Evolutionary conservation across 768 basidiomycete species (phyloP).

Genomic region (Termitomyces sp.): DNA sequence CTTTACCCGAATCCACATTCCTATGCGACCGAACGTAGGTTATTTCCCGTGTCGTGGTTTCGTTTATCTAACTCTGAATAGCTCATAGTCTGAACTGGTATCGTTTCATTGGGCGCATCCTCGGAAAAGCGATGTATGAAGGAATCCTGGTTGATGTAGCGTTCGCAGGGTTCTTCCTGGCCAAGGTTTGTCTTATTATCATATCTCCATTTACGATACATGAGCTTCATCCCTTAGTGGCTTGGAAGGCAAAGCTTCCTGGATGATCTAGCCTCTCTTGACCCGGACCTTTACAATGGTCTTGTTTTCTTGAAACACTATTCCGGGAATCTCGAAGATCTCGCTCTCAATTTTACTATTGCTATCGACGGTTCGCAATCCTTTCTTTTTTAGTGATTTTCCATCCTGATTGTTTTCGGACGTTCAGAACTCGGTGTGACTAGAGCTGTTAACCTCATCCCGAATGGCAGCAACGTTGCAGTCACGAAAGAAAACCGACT

Average conservation of each 20-base stretch:
- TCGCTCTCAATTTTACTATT: slow-evolving; percentile 87
- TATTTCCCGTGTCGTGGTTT: not conserved
- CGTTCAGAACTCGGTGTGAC: slow-evolving; percentile 76
- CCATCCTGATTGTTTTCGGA: not conserved
- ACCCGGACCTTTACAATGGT: slow-evolving; percentile 90
- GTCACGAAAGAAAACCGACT: slow-evolving; percentile 89
- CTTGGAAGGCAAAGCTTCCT: slow-evolving; percentile 88
- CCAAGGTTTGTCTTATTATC: slow-evolving; percentile 62
- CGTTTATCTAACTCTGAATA: slow-evolving; percentile 23
- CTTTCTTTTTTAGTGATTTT: not conserved
- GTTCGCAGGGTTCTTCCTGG: slow-evolving; percentile 93
- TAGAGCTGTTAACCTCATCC: slow-evolving; percentile 73
- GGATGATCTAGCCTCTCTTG: slow-evolving; percentile 89
- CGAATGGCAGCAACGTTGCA: slow-evolving; percentile 74
- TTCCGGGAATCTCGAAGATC: slow-evolving; percentile 78
- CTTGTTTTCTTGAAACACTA: slow-evolving; percentile 93
- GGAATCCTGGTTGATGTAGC: slow-evolving; percentile 93
- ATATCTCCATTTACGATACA: too few relatives aligned
- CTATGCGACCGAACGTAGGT: slow-evolving; percentile 84
- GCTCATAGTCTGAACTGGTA: slow-evolving; percentile 90
- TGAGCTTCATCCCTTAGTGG: slow-evolving; percentile 51
- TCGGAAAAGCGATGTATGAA: slow-evolving; percentile 96
- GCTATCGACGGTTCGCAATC: slow-evolving; percentile 68
- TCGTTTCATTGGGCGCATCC: slow-evolving; percentile 85
- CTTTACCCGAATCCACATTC: slow-evolving; percentile 92